These are phyloP conservation scores for Brasilioporus rufonigricans DNA, from an alignment of 768 basidiomycete genomes.

Conservation along the genomic window DNA sequence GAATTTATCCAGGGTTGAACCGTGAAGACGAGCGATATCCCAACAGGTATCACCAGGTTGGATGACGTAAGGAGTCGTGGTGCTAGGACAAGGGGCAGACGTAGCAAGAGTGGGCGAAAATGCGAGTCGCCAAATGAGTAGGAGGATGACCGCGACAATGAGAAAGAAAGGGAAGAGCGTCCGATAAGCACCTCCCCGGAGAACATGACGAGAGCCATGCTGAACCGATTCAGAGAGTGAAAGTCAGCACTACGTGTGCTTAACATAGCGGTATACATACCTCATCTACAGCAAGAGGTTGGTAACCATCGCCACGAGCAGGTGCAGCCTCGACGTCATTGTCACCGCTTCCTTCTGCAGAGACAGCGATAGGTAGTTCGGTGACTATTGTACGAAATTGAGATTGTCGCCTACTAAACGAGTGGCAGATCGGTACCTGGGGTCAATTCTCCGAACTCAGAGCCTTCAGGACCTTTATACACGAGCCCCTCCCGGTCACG, in stretches of 20 bases:
- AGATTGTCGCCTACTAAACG: not conserved
- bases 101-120: slow-evolving; percentile 33
- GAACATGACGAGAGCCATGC: slow-evolving; percentile 28
- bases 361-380: slow-evolving; percentile 27
- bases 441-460: slow-evolving; percentile 53
- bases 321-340: slow-evolving; percentile 58
- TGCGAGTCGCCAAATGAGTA: slow-evolving; percentile 63
- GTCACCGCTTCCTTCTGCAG: slow-evolving; percentile 30
- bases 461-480: slow-evolving; percentile 60
- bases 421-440: slow-evolving; percentile 32
- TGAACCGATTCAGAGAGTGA: slow-evolving; percentile 27
- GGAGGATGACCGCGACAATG: slow-evolving; percentile 57
- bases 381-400: slow-evolving; percentile 23
- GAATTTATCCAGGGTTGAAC: slow-evolving; percentile 51
- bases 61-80: slow-evolving; percentile 44
- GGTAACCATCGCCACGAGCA: slow-evolving; percentile 54
- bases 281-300: slow-evolving; percentile 48
- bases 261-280: slow-evolving; percentile 30
- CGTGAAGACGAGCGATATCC: slow-evolving; percentile 51
- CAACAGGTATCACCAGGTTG: slow-evolving; percentile 66
- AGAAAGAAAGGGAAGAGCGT: slow-evolving; percentile 73
- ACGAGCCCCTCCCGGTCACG: slow-evolving; percentile 49
- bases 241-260: not conserved
- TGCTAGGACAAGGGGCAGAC: slow-evolving; percentile 33
- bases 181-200: slow-evolving; percentile 49